Conservation (phyloP, 257 asterid genomes). For the Jasminum sambac region DNA sequence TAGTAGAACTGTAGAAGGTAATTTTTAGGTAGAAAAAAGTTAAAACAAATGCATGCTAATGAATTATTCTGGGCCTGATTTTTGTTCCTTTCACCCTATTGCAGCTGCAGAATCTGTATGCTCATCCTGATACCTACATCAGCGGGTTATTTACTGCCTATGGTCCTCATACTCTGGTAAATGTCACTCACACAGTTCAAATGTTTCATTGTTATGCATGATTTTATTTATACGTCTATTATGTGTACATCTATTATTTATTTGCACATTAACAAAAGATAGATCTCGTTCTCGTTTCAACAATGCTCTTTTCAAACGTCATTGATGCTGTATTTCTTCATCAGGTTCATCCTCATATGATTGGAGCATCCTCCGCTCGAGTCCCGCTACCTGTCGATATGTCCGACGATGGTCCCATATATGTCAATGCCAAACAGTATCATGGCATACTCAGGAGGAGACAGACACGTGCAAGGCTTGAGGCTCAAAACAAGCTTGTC, state of each 20-base stretch:
- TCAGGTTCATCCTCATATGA: slow-evolving; percentile 63
- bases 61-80: not conserved
- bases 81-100: slow-evolving; percentile 1
- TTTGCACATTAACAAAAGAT: too few species aligned
- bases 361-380: slow-evolving; percentile 58
- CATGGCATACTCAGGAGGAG: slow-evolving; percentile 88
- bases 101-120: slow-evolving; percentile 55
- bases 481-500: slow-evolving; percentile 86
- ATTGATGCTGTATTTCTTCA: slow-evolving; percentile 12
- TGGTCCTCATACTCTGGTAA: slow-evolving; percentile 73
- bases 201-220: not conserved
- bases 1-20: too few species aligned
- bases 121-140: slow-evolving; percentile 68
- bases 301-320: not conserved
- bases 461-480: slow-evolving; percentile 89
- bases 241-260: not conserved
- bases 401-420: slow-evolving; percentile 89
- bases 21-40: too few species aligned
- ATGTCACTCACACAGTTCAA: slow-evolving; percentile 13
- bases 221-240: not conserved
- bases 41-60: not conserved
- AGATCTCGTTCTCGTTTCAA: too few species aligned
- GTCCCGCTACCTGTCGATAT: slow-evolving; percentile 79
- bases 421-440: slow-evolving; percentile 92
- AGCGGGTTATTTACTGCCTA: slow-evolving; percentile 62